Evolutionary conservation across 116 monocot species (phyloP), one percentile per base, ranked within the genome.

Genomic region (Posidonia oceanica): DNA sequence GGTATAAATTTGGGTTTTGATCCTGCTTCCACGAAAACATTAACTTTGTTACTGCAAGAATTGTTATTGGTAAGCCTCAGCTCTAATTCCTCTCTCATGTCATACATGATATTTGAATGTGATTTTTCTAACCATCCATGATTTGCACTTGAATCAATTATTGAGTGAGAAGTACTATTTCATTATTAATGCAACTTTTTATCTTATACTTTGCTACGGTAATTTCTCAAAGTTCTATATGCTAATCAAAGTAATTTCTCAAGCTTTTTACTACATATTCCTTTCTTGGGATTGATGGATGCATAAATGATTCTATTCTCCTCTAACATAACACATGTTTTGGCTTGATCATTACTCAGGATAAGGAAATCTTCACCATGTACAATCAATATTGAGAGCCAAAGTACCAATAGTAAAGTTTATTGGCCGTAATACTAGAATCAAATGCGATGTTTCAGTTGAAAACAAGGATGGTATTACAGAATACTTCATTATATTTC

Each of bases 371-470:
- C 68, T 85, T n/a, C 73, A 68, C 71, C 73, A 84, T 59, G 84
- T 94, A 13, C 39, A 67, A 10, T 86, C 91, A 15, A 67, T 91
- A 48, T 29, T 94, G 73, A 60, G 54, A 59, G 94, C 94, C 38
- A 84, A 79, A 70, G 94, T 94, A 12, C 94, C 94, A 12, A 82
- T 94, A 78, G 63, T 94, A 62, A 94, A 94, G 69, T 78, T 81
- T 72, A 72, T 86, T 17, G 90, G 91, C 63, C 61, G 72, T 56
- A 67, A 52, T 18, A 85, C 94, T 69, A 80, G 85, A 67, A 75
- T 94, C 69, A 91, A 94, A 78, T 88, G 87, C 80, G 94, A 94
- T 78, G 75, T 94, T 71, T 94, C 94, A 63, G 82, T 86, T 52
- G 90, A 94, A 78, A 94, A 94, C 64, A 88, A 86, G 71, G 91